phyloP scores from a whole-genome alignment of 768 basidiomycete genomes.

The Xerocomus brunneocitrinus region DNA sequence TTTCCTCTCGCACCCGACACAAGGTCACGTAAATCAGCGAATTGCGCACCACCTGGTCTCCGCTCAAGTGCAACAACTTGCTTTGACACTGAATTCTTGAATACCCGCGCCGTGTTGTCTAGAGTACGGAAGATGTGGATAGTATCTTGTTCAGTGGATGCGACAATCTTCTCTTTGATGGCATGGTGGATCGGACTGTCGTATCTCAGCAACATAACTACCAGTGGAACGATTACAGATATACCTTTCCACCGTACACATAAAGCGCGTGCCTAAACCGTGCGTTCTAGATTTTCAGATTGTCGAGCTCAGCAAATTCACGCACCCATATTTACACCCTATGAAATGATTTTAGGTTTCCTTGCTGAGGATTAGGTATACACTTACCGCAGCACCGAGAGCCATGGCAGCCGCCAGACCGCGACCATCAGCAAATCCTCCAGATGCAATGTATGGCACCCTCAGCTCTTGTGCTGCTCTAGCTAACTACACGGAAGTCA shows the following conservation, averaged over 20 bases:
- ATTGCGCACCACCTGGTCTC: slow-evolving; percentile 80
- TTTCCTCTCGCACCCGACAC: slow-evolving; percentile 69
- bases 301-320: not conserved
- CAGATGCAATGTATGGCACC: slow-evolving; percentile 85
- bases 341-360: not conserved
- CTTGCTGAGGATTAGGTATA: not conserved
- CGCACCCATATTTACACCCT: slow-evolving; percentile 83
- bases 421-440: slow-evolving; percentile 83
- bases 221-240: slow-evolving; percentile 3
- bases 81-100: slow-evolving; percentile 76
- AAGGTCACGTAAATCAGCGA: slow-evolving; percentile 76
- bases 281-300: not conserved
- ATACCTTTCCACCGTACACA: slow-evolving; percentile 85
- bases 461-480: slow-evolving; percentile 81
- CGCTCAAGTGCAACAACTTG: slow-evolving; percentile 85
- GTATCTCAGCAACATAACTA: not conserved
- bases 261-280: slow-evolving; percentile 69
- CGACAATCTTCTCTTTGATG: slow-evolving; percentile 87
- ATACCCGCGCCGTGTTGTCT: slow-evolving; percentile 79
- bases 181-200: slow-evolving; percentile 79
- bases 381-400: slow-evolving; percentile 71
- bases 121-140: slow-evolving; percentile 88
- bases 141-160: slow-evolving; percentile 78
- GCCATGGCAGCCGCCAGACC: slow-evolving; percentile 80
- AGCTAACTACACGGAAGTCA: slow-evolving; percentile 53